Evolutionary conservation across 768 basidiomycete genomes (phyloP).

Genomic region (Boletales sp.): DNA sequence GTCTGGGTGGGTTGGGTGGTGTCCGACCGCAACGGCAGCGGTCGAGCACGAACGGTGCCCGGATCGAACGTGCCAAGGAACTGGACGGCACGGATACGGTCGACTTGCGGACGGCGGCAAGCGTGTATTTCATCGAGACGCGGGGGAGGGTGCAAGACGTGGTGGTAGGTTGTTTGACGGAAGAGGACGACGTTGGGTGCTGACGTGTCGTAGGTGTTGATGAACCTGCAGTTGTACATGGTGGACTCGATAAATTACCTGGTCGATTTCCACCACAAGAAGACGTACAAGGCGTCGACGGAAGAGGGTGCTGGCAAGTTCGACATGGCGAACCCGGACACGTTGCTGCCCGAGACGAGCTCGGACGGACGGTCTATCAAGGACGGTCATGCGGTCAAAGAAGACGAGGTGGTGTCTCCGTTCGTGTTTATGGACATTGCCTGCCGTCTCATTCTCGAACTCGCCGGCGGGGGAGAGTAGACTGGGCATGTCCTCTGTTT

Average conservation of each 20-base stretch:
- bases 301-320: constrained; percentile 68
- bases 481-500: neutral
- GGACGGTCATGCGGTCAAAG: constrained; percentile 35
- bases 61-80: constrained; percentile 60
- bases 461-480: constrained; percentile 67
- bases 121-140: constrained; percentile 93
- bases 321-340: constrained; percentile 49
- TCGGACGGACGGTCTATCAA: constrained; percentile 59
- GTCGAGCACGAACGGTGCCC: constrained; percentile 34
- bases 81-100: constrained; percentile 57
- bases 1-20: constrained; percentile 69
- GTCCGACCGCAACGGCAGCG: constrained; percentile 31
- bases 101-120: constrained; percentile 65
- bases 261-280: constrained; percentile 98
- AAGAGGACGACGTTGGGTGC: neutral
- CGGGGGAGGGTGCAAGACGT: constrained; percentile 86
- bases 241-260: constrained; percentile 95
- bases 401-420: constrained; percentile 75
- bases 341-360: constrained; percentile 40
- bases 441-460: constrained; percentile 87
- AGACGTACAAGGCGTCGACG: constrained; percentile 76
- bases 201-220: constrained; percentile 61
- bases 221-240: constrained; percentile 97
- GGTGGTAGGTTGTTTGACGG: constrained; percentile 57
- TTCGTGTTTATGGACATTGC: constrained; percentile 98